Evolutionary conservation across 495 filamentous ascomycete species (phyloP).

Genomic region (Neurospora sp.): DNA sequence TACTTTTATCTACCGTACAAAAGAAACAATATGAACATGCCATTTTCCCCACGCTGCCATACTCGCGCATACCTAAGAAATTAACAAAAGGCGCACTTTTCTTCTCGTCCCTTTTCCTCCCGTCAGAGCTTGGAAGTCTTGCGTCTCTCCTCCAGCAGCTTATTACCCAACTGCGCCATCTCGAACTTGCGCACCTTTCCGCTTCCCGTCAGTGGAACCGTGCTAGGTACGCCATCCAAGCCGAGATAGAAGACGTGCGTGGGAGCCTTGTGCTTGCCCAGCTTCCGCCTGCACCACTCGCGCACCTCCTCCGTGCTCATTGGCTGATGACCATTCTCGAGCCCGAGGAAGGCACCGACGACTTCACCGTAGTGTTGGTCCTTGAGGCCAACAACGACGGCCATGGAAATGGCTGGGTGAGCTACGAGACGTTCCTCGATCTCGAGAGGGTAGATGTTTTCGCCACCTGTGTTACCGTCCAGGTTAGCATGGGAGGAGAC

Average conservation of each 20-base stretch:
- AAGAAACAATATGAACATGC: background rate
- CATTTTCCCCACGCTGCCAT: background rate
- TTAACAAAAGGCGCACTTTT: background rate
- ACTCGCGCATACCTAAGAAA: background rate
- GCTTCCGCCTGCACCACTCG: constrained; percentile 47
- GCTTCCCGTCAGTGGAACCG: constrained; percentile 56
- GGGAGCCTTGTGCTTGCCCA: constrained; percentile 60
- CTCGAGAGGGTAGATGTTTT: constrained; percentile 60
- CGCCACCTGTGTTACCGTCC: constrained; percentile 28
- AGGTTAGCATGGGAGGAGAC: background rate
- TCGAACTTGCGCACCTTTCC: constrained; percentile 64
- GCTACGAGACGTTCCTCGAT: constrained; percentile 56
- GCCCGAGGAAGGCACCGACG: constrained; percentile 50
- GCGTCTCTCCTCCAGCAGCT: constrained; percentile 27
- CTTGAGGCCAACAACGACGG: constrained; percentile 54
- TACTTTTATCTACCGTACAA: background rate
- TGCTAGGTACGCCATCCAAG: constrained; percentile 42
- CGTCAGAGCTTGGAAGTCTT: constrained; percentile 28
- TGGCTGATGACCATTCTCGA: constrained; percentile 16
- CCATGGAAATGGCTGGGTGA: constrained; percentile 44
- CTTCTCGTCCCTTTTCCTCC: background rate
- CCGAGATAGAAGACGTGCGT: constrained; percentile 57
- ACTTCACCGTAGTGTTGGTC: constrained; percentile 58
- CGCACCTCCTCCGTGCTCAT: constrained; percentile 42
- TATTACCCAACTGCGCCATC: constrained; percentile 47